A percentile compares a stretch with the other conserved stretches of the same genome.
Evolutionary conservation across 768 basidiomycete species (phyloP).

Genomic region (Boletus barrowsii): DNA sequence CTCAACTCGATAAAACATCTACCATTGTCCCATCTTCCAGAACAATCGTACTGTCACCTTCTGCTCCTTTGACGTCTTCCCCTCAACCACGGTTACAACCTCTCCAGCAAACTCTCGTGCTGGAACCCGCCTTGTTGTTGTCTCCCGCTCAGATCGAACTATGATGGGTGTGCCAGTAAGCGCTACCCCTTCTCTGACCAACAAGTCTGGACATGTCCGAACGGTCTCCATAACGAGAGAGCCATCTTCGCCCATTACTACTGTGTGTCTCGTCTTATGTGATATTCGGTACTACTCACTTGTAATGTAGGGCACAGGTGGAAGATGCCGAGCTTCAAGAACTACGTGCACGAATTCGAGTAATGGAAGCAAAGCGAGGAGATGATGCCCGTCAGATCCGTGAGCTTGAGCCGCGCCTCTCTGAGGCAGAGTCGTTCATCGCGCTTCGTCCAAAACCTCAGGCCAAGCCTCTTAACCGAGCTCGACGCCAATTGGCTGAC

Average conservation of each 20-base stretch:
- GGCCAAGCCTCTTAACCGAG: slow-evolving; percentile 82
- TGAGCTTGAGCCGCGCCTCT: slow-evolving; percentile 76
- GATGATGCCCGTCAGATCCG: slow-evolving; percentile 87
- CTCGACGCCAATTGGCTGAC: slow-evolving; percentile 75
- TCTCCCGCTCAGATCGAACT: slow-evolving; percentile 16
- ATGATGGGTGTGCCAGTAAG: slow-evolving; percentile 3
- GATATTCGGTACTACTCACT: slow-evolving; percentile 9
- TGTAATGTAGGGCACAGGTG: slow-evolving; percentile 21
- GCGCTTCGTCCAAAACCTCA: slow-evolving; percentile 87
- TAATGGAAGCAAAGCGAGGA: slow-evolving; percentile 81
- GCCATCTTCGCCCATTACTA: slow-evolving; percentile 25
- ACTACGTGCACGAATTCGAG: slow-evolving; percentile 75
- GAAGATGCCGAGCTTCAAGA: slow-evolving; percentile 74
- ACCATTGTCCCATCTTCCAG: slow-evolving; percentile 24
- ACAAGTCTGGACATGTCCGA: slow-evolving; percentile 11
- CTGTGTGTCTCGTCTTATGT: slow-evolving; percentile 12
- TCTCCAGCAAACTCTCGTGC: slow-evolving; percentile 18
- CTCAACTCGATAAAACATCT: slow-evolving; percentile 22
- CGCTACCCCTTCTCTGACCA: slow-evolving; percentile 2
- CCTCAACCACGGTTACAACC: slow-evolving; percentile 24
- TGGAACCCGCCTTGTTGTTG: slow-evolving; percentile 3
- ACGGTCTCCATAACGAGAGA: slow-evolving; percentile 27
- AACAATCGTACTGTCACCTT: slow-evolving; percentile 38
- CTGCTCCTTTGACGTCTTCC: slow-evolving; percentile 33
- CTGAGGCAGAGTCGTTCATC: slow-evolving; percentile 81